Percentiles rank a stretch among this genome's conserved stretches.
These are phyloP conservation scores for Phylloporus scabripes DNA, from an alignment of 768 basidiomycete species.

Conservation along the genomic window DNA sequence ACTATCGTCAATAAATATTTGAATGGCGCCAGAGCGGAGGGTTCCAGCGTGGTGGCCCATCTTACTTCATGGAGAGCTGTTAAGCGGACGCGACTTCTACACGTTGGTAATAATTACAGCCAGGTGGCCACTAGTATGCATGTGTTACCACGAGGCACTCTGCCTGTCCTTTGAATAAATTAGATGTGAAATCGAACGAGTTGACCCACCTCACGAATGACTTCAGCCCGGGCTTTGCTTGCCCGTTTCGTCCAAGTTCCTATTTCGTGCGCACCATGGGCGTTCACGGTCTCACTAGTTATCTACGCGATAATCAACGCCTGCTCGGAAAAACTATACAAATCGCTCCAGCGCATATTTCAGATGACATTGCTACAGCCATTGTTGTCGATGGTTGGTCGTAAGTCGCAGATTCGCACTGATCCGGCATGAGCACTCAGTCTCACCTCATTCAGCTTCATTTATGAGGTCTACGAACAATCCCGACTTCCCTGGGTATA, in stretches of 20 bases:
- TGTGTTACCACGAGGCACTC: constrained; percentile 4
- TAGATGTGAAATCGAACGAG: neutral
- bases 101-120: neutral
- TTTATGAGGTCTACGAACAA: constrained; percentile 58
- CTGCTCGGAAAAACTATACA: constrained; percentile 34
- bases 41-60: neutral
- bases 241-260: neutral
- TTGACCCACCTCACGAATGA: neutral
- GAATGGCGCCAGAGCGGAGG: neutral
- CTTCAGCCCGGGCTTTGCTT: too few species aligned
- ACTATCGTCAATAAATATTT: too few species aligned
- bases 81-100: neutral
- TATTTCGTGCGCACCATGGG: constrained; percentile 31
- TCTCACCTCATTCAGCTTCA: constrained; percentile 48
- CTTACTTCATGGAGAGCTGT: neutral
- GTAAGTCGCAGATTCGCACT: constrained; percentile 44
- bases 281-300: constrained; percentile 48
- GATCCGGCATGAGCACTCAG: constrained; percentile 2
- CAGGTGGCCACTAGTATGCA: constrained; percentile 2
- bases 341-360: constrained; percentile 15
- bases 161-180: constrained; percentile 3
- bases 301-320: constrained; percentile 42
- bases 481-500: constrained; percentile 77
- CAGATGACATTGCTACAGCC: constrained; percentile 28
- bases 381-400: constrained; percentile 84